phyloP scores from a whole-genome alignment of 148 eudicot species.

The Arbutus unedo region DNA sequence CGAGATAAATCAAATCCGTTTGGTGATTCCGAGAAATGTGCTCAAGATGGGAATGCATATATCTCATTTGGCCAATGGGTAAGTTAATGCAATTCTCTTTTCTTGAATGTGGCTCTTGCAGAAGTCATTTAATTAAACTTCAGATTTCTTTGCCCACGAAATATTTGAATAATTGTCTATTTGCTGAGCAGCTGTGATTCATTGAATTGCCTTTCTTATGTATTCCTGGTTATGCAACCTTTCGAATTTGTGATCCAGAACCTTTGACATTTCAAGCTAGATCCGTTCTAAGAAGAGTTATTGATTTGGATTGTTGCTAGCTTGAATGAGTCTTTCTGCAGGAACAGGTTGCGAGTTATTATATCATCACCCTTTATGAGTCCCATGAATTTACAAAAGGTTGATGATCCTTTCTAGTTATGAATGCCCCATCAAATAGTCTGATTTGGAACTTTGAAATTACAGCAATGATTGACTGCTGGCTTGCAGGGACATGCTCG shows the following conservation, averaged over 20 bases:
- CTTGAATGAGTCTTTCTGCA: neutral
- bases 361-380: too few species aligned
- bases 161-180: neutral
- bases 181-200: neutral
- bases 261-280: neutral
- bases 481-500: neutral
- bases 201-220: neutral
- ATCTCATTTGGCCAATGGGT: constrained; percentile 99
- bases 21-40: constrained; percentile 75
- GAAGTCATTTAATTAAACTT: neutral
- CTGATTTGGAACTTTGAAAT: neutral
- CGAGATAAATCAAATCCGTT: constrained; percentile 87
- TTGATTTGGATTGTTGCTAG: neutral
- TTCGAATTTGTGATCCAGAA: neutral
- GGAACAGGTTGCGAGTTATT: too few species aligned
- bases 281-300: constrained; percentile 10
- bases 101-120: neutral
- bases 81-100: constrained; percentile 24
- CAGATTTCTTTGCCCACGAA: neutral
- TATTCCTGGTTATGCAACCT: neutral
- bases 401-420: neutral
- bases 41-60: constrained; percentile 95
- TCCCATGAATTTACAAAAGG: too few species aligned
- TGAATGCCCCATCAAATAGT: neutral
- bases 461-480: neutral